phyloP scores from a whole-genome alignment of 768 basidiomycete species.

The Boletales sp. region DNA sequence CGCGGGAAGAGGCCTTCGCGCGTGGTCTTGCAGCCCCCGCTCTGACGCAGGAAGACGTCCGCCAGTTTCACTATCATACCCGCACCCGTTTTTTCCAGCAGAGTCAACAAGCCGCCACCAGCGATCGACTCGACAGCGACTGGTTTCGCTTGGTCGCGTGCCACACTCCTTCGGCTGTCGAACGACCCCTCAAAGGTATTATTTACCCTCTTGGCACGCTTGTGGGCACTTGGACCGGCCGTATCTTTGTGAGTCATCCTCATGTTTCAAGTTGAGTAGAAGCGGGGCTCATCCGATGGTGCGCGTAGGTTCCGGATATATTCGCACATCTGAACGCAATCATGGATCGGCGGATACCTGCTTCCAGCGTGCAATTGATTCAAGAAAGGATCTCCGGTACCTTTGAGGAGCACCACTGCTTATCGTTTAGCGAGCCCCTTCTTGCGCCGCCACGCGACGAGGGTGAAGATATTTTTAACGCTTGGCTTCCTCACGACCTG shows the following conservation, averaged over 20 bases:
- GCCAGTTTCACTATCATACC: slow-evolving; percentile 34
- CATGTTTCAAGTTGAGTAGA: slow-evolving; percentile 6
- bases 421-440: slow-evolving; percentile 37
- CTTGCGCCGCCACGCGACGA: slow-evolving; percentile 30
- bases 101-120: slow-evolving; percentile 11
- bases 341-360: slow-evolving; percentile 17
- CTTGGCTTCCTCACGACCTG: slow-evolving; percentile 43
- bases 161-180: slow-evolving; percentile 33
- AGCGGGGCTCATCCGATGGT: slow-evolving; percentile 16
- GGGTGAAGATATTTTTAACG: slow-evolving; percentile 44
- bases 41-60: slow-evolving; percentile 36
- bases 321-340: slow-evolving; percentile 22
- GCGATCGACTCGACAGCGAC: slow-evolving; percentile 40
- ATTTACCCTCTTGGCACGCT: slow-evolving; percentile 44
- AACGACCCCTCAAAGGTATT: slow-evolving; percentile 37
- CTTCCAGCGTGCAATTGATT: slow-evolving; percentile 22
- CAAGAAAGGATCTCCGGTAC: slow-evolving; percentile 39
- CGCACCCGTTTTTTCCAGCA: slow-evolving; percentile 32
- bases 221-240: slow-evolving; percentile 46
- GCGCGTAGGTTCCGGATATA: slow-evolving; percentile 23
- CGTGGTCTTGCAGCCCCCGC: slow-evolving; percentile 30
- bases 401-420: slow-evolving; percentile 47
- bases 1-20: slow-evolving; percentile 33
- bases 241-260: slow-evolving; percentile 38
- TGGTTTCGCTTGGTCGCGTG: slow-evolving; percentile 48